Evolutionary conservation across 495 filamentous ascomycete genomes (phyloP), one percentile per base, ranked within the genome.

Genomic region (Podospora pseudocomata): DNA sequence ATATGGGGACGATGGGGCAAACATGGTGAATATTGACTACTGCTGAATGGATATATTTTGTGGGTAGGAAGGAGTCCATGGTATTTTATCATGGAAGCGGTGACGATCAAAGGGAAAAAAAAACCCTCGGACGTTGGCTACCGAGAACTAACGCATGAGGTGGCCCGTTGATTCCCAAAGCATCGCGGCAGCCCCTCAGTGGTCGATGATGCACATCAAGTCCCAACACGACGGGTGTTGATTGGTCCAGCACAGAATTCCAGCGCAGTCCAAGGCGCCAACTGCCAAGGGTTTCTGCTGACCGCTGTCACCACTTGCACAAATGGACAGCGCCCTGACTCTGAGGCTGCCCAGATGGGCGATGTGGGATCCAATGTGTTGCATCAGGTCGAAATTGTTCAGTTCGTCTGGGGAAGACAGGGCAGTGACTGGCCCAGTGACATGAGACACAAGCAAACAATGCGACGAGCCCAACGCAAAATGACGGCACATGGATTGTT

Each of bases 151-250:
- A 63, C 18, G 61, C 61, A 49, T 34, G 61, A 44, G 30, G 9
- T 62, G 61, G 61, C 15, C 61, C 19, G 61, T 44, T 63, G 61
- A 63, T 63, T 63, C 61, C 61, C 61, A 63, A 63, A 18, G 32
- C 61, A 44, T 63, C 61, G 61, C 61, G 61, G 61, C 61, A 63
- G 28, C 61, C 32, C 30, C 61, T 63, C 27, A 63, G 61, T 63
- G 61, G 61, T 63, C 7, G 27, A 16, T 32, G 59, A 61, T 18
- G 59, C 27, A 18, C 23, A 11, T 18, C 15, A 7, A 19, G 28
- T 32, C n/a, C 18, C n/a, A 49, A 49, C 39, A 49, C 9, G 39
- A 13, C 39, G 0, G 39, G 9, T 2, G 9, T 1, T 63, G 61
- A 63, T 63, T 63, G 61, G 61, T 63, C 61, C 61, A 63, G 20